phyloP scores from a whole-genome alignment of 1,284 basidiomycete genomes.

The Peniophora sp. region DNA sequence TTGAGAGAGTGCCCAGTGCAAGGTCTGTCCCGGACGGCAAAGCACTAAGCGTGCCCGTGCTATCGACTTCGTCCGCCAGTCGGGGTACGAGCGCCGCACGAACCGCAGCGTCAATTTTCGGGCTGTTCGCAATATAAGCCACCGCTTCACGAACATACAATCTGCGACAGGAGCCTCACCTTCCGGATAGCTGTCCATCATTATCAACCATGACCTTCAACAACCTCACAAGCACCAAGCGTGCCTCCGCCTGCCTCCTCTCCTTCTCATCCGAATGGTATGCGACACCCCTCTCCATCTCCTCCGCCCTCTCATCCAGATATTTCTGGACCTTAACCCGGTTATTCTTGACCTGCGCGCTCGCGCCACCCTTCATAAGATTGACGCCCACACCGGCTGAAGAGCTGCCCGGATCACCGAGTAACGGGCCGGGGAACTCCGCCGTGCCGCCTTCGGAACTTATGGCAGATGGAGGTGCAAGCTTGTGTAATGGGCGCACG shows the following conservation, averaged over 20 bases:
- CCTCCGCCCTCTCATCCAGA: slow-evolving; percentile 65
- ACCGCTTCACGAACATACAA: background rate
- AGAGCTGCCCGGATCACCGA: slow-evolving; percentile 66
- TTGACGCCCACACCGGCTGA: slow-evolving; percentile 32
- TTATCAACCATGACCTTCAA: slow-evolving; percentile 79
- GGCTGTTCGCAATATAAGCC: slow-evolving; percentile 30
- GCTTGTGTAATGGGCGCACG: slow-evolving; percentile 57
- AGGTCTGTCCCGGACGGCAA: slow-evolving; percentile 16
- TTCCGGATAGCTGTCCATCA: slow-evolving; percentile 79
- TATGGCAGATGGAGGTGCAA: slow-evolving; percentile 62
- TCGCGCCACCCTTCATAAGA: slow-evolving; percentile 57
- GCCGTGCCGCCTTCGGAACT: slow-evolving; percentile 37
- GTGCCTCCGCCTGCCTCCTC: slow-evolving; percentile 52
- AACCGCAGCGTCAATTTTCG: slow-evolving; percentile 61
- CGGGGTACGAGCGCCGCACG: slow-evolving; percentile 59
- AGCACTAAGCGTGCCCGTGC: slow-evolving; percentile 9
- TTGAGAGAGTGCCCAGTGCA: slow-evolving; percentile 8
- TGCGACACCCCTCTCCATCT: slow-evolving; percentile 69
- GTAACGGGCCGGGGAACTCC: slow-evolving; percentile 79
- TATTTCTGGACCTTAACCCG: slow-evolving; percentile 75
- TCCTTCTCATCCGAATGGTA: slow-evolving; percentile 62
- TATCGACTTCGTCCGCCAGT: slow-evolving; percentile 22
- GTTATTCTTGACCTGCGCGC: slow-evolving; percentile 72
- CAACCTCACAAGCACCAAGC: slow-evolving; percentile 67
- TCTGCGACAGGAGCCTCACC: slow-evolving; percentile 35